A percentile compares a stretch with the other conserved stretches of the same genome.
These are phyloP conservation scores for Mesembryanthemum crystallinum DNA, from an alignment of 148 eudicot species.

Conservation along the genomic window DNA sequence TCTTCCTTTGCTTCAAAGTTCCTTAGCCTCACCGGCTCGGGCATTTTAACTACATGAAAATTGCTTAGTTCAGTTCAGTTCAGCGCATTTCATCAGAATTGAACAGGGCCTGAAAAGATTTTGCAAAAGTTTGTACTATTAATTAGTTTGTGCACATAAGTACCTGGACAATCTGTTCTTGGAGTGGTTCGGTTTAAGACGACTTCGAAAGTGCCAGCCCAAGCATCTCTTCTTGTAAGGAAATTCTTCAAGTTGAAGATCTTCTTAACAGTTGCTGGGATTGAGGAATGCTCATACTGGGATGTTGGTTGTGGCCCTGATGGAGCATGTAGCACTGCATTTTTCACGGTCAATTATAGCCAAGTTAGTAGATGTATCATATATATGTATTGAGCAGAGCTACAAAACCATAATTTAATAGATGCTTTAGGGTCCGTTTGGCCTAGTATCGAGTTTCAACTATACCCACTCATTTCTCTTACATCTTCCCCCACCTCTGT, in stretches of 20 bases:
- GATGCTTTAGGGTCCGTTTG: too few species aligned
- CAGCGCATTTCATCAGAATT: too few species aligned
- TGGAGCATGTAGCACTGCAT: conserved; percentile 72
- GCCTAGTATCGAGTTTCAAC: too few species aligned
- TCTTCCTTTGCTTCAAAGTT: conserved; percentile 50
- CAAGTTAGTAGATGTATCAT: too few species aligned
- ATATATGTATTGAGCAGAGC: too few species aligned
- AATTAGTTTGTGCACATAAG: too few species aligned
- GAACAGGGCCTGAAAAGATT: too few species aligned
- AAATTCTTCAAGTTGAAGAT: conserved; percentile 70
- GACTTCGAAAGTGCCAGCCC: conserved; percentile 85
- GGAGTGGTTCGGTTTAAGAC: conserved; percentile 52
- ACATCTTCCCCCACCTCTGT: too few species aligned
- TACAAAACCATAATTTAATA: too few species aligned
- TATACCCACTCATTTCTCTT: too few species aligned
- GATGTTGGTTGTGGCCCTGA: conserved; percentile 68
- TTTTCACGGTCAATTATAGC: background rate
- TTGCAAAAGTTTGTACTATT: too few species aligned
- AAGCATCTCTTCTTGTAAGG: conserved; percentile 65
- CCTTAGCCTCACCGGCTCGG: conserved; percentile 62
- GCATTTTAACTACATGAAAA: conserved; percentile 42
- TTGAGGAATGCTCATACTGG: conserved; percentile 74
- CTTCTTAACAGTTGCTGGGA: conserved; percentile 79
- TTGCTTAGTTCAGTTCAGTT: too few species aligned
- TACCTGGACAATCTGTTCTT: conserved; percentile 82